Conservation (phyloP, 371 early-diverging fungal species). For the Aphelidium insulamus region DNA sequence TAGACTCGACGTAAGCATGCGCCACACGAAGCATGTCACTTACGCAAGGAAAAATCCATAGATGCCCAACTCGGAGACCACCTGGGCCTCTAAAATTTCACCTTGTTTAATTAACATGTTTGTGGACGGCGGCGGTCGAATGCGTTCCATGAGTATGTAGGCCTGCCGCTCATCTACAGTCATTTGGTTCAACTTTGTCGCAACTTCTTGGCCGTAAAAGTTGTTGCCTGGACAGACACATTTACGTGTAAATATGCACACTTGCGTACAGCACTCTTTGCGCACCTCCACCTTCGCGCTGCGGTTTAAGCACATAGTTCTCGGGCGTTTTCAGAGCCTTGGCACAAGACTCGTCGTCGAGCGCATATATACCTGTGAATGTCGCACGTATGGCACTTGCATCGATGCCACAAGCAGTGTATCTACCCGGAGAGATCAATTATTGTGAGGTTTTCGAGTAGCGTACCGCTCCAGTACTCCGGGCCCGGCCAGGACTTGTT, state of each 20-base stretch:
- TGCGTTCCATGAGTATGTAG: slow-evolving; percentile 79
- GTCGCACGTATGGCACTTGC: slow-evolving; percentile 34
- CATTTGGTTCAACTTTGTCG: slow-evolving; percentile 21
- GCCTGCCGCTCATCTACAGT: slow-evolving; percentile 41
- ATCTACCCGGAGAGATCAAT: not conserved
- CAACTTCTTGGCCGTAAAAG: slow-evolving; percentile 71
- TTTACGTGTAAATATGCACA: not conserved
- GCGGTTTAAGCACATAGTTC: slow-evolving; percentile 77
- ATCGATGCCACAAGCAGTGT: slow-evolving; percentile 3
- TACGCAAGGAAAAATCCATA: slow-evolving; percentile 71
- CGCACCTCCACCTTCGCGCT: slow-evolving; percentile 82
- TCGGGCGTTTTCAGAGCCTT: slow-evolving; percentile 36
- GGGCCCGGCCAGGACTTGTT: slow-evolving; percentile 67
- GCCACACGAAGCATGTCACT: slow-evolving; percentile 3
- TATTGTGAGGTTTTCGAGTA: not conserved
- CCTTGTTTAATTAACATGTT: slow-evolving; percentile 67
- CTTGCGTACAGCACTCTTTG: not conserved
- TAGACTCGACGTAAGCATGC: not conserved
- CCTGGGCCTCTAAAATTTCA: slow-evolving; percentile 35
- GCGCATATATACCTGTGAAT: slow-evolving; percentile 75
- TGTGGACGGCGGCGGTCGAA: slow-evolving; percentile 46
- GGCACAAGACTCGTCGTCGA: slow-evolving; percentile 47
- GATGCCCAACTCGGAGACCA: slow-evolving; percentile 78
- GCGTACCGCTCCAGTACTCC: slow-evolving; percentile 53
- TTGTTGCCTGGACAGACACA: slow-evolving; percentile 38